Percentiles rank a stretch among this genome's conserved stretches.
Conservation (phyloP, 108 stramenopile species). For the Parietichytrium sp. region DNA sequence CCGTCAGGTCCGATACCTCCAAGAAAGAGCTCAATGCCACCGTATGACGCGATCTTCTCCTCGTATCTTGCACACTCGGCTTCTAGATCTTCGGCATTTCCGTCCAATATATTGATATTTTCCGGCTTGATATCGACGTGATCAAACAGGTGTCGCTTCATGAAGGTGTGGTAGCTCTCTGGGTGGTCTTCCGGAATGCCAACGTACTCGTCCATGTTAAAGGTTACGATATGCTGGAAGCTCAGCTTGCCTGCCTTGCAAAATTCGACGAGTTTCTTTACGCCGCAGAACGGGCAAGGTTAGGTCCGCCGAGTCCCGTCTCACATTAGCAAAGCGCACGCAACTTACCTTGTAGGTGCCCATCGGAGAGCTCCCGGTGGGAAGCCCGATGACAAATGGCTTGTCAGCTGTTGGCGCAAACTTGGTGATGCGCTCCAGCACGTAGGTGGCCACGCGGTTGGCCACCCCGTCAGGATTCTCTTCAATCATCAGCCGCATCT, state of each 20-base stretch:
- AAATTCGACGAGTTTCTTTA: constrained; percentile 10
- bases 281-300: not conserved
- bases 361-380: constrained; percentile 45
- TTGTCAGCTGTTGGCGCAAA: constrained; percentile 31
- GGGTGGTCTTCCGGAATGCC: constrained; percentile 37
- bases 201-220: constrained; percentile 52
- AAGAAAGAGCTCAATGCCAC: constrained; percentile 57
- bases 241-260: constrained; percentile 1
- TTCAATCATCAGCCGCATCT: constrained; percentile 40
- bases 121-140: constrained; percentile 48
- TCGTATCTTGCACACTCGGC: constrained; percentile 45
- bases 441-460: constrained; percentile 27
- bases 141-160: constrained; percentile 42
- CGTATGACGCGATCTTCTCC: not conserved
- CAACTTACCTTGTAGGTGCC: constrained; percentile 5
- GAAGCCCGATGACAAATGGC: constrained; percentile 41
- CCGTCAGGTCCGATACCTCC: constrained; percentile 61
- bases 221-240: constrained; percentile 41
- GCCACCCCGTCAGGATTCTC: constrained; percentile 23
- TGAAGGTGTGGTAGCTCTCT: constrained; percentile 47
- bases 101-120: constrained; percentile 42
- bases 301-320: not conserved
- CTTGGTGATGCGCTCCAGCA: not conserved
- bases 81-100: constrained; percentile 40
- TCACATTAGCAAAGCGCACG: not conserved